These are phyloP conservation scores for Neonectria neomacrospora DNA, from an alignment of 2,329 filamentous ascomycete species.

Conservation along the genomic window DNA sequence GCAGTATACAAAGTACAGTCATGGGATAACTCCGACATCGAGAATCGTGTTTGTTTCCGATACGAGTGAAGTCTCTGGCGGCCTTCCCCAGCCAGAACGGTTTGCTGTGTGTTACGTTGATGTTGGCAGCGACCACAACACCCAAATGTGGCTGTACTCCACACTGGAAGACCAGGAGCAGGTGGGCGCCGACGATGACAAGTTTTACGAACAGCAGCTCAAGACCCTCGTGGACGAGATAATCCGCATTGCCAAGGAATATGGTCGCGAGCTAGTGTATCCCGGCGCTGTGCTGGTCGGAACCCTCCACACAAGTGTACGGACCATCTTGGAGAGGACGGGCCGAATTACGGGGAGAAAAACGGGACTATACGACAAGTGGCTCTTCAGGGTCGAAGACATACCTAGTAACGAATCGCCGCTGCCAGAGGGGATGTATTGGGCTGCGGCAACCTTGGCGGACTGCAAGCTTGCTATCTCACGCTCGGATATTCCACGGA, in stretches of 20 bases:
- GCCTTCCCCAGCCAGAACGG: background rate
- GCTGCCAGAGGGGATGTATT: constrained; percentile 62
- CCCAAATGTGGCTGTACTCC: constrained; percentile 72
- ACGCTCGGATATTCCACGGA: constrained; percentile 66
- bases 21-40: constrained; percentile 55
- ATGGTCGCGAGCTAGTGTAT: constrained; percentile 34
- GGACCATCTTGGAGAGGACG: constrained; percentile 38
- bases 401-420: constrained; percentile 51
- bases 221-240: constrained; percentile 46
- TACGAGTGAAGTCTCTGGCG: constrained; percentile 1
- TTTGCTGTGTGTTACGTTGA: constrained; percentile 72
- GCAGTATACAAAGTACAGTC: constrained; percentile 62
- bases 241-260: constrained; percentile 41
- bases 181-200: constrained; percentile 19
- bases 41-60: constrained; percentile 55
- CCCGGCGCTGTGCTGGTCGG: constrained; percentile 51
- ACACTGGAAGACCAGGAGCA: constrained; percentile 55
- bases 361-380: constrained; percentile 62
- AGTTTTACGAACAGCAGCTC: constrained; percentile 49
- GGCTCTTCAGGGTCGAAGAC: constrained; percentile 62
- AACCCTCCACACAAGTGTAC: constrained; percentile 47
- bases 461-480: constrained; percentile 67
- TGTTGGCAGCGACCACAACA: constrained; percentile 68
- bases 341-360: constrained; percentile 44
- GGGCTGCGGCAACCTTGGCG: constrained; percentile 61